Conservation (phyloP, 495 filamentous ascomycete genomes). For the Penicillium canescens region DNA sequence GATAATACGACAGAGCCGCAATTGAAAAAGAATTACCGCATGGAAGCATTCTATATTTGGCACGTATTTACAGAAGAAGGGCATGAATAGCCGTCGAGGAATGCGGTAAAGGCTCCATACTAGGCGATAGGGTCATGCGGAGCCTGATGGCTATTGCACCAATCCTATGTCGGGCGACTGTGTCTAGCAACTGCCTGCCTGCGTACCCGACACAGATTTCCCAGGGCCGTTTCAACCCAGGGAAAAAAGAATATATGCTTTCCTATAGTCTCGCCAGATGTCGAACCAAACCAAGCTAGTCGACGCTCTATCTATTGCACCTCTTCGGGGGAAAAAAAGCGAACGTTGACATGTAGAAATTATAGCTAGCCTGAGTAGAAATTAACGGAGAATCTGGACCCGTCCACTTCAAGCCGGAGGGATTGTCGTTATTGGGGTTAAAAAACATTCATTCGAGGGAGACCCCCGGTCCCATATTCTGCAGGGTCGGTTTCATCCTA, state of each 20-base stretch:
- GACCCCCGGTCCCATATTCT: not conserved
- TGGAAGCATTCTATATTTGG: too few relatives aligned
- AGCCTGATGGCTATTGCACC: too few relatives aligned
- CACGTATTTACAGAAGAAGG: too few relatives aligned
- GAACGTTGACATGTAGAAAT: not conserved
- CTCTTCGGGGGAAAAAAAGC: not conserved
- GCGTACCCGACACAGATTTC: too few relatives aligned
- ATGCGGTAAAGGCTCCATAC: not conserved
- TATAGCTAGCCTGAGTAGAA: not conserved
- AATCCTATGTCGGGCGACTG: too few relatives aligned
- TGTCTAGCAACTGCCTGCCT: too few relatives aligned
- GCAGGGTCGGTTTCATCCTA: not conserved
- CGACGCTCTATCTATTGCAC: not conserved
- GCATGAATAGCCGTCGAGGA: too few relatives aligned
- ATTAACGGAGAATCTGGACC: too few relatives aligned
- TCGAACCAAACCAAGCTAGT: too few relatives aligned
- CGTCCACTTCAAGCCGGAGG: not conserved
- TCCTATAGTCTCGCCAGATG: too few relatives aligned
- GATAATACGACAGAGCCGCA: not conserved
- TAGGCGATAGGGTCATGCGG: not conserved
- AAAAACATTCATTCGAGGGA: constrained; percentile 3
- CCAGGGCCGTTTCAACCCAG: too few relatives aligned
- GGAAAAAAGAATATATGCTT: too few relatives aligned
- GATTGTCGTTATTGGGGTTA: not conserved
- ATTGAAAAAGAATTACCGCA: not conserved